These are phyloP conservation scores for Astrothelium subdiscretum DNA, from an alignment of 495 filamentous ascomycete species.

Conservation along the genomic window DNA sequence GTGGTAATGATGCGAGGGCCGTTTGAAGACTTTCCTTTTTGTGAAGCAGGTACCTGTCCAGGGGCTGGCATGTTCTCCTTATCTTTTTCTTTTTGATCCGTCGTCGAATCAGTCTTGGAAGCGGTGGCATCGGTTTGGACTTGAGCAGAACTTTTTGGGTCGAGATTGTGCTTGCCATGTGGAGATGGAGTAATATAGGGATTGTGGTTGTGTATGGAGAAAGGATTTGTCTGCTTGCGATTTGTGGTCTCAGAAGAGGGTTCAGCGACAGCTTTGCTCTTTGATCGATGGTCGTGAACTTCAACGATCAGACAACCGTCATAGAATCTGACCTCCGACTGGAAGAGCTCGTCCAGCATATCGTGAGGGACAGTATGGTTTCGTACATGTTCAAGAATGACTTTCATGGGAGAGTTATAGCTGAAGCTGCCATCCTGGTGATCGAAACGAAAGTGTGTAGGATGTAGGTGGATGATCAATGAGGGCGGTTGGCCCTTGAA, in stretches of 20 bases:
- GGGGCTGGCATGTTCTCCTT: conserved; percentile 41
- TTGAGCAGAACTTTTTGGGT: conserved; percentile 5
- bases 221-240: conserved; percentile 50
- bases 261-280: conserved; percentile 44
- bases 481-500: conserved; percentile 66
- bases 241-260: conserved; percentile 38
- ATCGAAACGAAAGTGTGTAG: conserved; percentile 82
- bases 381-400: conserved; percentile 67
- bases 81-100: conserved; percentile 28
- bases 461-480: conserved; percentile 73
- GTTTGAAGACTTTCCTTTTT: conserved; percentile 39
- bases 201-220: conserved; percentile 85
- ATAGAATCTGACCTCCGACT: conserved; percentile 67
- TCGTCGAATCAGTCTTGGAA: conserved; percentile 8
- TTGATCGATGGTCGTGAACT: conserved; percentile 69
- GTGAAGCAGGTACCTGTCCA: conserved; percentile 22
- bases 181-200: conserved; percentile 78
- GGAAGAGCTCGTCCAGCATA: conserved; percentile 57
- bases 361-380: conserved; percentile 58
- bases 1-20: conserved; percentile 61
- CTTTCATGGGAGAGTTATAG: conserved; percentile 82
- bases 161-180: conserved; percentile 35
- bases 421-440: conserved; percentile 83
- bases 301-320: conserved; percentile 95
- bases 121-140: conserved; percentile 5